Evolutionary conservation across 2,329 filamentous ascomycete species (phyloP), one percentile per base, ranked within the genome.

Genomic region (Aureobasidium leucospermi): DNA sequence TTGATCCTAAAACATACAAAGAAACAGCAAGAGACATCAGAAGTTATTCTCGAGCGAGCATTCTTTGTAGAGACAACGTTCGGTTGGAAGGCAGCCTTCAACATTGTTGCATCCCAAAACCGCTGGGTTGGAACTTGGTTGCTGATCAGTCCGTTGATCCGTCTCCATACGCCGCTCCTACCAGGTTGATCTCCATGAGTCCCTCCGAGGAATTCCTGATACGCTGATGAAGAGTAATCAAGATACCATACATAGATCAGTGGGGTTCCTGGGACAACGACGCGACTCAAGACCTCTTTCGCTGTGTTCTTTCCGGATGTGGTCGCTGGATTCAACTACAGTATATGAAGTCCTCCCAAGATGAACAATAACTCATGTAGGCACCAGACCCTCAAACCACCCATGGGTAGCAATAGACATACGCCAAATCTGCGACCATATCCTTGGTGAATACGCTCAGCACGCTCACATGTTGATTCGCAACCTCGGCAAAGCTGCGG

Each of bases 71-170:
- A 23, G 23, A 23, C 23, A 23, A 23, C 23, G 2, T 23, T 3
- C 23, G 23, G 2, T 23, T 3, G 23, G 23, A 23, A 23, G 19
- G 23, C 23, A 23, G 2, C 23, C 46, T 19, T 36, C 32, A 38
- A 38, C 32, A 38, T 36, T 16, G 28, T 55, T 43, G 29, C 31
- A 38, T 6, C 11, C 32, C 7, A 7, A 34, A 36, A 46, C 52
- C 39, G 31, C 11, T 13, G 19, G n/a, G 52, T 38, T 32, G 52
- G 52, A 16, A 46, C 1, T 15, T 38, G 51, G 41, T 46, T 28
- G 41, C 42, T 56, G 41, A 46, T 56, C 52, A 36, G 13, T 11
- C 23, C 32, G 52, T 56, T 56, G 52, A 56, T 56, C 52, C 42
- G 41, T 46, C 41, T 56, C 41, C 52, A 28, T 36, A 23, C 16